Evolutionary conservation across 176 grass and related monocot species (phyloP), one percentile per base, ranked within the genome.

Genomic region (Rhipidocladum racemiflorum): DNA sequence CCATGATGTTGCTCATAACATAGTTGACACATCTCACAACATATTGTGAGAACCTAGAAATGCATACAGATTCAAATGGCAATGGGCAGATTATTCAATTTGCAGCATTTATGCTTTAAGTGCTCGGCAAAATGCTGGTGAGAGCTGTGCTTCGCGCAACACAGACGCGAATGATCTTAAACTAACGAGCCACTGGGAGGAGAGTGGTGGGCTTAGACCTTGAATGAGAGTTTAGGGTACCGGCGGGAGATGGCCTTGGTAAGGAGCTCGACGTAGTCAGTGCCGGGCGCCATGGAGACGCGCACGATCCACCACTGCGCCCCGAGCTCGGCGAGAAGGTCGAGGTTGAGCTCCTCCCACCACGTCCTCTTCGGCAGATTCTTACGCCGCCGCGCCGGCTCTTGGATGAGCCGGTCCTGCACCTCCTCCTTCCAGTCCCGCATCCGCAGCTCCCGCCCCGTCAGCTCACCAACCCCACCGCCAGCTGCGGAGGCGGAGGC

Each of bases 301-400:
- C 86, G 90, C 65, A 99, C 79, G 71, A 91, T 76, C 92, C 96
- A 95, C 96, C 96, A 99, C 86, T 91, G 92, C 49, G 85, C 87
- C 2, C 96, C 96, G 39, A 88, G 92, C 54, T 79, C 79, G 40
- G 92, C 74, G 63, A 99, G 92, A 67, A 70, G 39, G 62, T 91
- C 91, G 29, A 99, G 88, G 87, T 92, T 93, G 49, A 99, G 90
- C 2, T 93, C 77, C 79, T 89, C 85, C 59, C 68, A 42, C 96
- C 88, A 91, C 28, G 74, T 89, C 16, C 82, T 23, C 78, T 79
- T 74, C 21, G 75, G 81, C 5, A 84, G 81, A 70, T 86, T 86
- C 75, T 86, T 90, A 60, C 76, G 43, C 56, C 87, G 75, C 62
- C 76, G 51, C 72, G 77, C 81, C 3, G 87, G 85, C 63, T 84